Conservation (phyloP, 1,139 yeast genomes). For the Ashbya aceris region DNA sequence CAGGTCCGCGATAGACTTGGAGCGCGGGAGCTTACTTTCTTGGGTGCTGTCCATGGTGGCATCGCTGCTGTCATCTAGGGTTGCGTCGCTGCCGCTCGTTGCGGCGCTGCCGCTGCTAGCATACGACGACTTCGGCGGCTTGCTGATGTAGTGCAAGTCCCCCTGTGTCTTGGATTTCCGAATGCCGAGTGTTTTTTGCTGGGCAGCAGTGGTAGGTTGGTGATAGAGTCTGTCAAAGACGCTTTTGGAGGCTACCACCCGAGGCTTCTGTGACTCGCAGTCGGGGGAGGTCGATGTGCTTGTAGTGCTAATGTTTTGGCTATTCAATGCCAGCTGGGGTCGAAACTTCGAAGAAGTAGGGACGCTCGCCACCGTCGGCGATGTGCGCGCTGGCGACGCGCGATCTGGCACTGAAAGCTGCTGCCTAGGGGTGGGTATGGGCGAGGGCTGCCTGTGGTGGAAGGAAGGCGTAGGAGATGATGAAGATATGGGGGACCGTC, state of each 20-base stretch:
- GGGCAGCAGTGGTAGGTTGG: conserved; percentile 13
- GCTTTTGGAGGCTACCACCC: conserved; percentile 7
- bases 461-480: conserved; percentile 1
- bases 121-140: conserved; percentile 1
- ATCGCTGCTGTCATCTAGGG: background rate
- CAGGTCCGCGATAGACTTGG: conserved; percentile 1
- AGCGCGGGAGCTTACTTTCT: background rate
- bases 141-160: conserved; percentile 3
- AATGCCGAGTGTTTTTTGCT: conserved; percentile 8
- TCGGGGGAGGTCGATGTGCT: background rate
- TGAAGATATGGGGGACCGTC: background rate
- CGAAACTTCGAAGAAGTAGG: background rate
- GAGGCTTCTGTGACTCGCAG: background rate
- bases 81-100: background rate
- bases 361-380: background rate
- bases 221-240: conserved; percentile 20
- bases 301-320: background rate
- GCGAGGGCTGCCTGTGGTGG: background rate
- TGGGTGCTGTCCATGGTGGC: background rate
- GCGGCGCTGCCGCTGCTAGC: background rate
- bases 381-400: background rate
- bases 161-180: conserved; percentile 9
- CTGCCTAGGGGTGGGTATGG: conserved; percentile 2
- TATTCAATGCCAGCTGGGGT: background rate
- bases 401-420: background rate